phyloP scores from a whole-genome alignment of 192 early-diverging fungal species.

The Podila verticillata region DNA sequence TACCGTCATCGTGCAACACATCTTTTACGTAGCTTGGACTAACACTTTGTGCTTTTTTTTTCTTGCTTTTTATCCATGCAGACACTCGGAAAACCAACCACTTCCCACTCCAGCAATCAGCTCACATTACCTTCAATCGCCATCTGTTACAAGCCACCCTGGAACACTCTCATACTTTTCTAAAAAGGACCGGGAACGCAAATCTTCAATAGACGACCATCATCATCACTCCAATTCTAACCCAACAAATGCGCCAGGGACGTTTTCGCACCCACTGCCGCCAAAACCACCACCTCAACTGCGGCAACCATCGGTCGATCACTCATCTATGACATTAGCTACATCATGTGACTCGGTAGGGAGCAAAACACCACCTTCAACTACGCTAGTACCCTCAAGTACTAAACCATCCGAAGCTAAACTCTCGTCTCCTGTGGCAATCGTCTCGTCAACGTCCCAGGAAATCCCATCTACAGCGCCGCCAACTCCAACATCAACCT shows the following conservation, averaged over 20 bases:
- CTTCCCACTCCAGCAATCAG: slow-evolving; percentile 22
- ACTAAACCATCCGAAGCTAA: not conserved
- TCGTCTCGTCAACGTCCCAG: not conserved
- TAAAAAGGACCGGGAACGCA: slow-evolving; percentile 42
- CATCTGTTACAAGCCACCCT: slow-evolving; percentile 27
- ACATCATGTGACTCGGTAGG: not conserved
- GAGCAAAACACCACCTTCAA: not conserved
- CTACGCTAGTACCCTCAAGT: not conserved
- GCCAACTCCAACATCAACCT: not conserved
- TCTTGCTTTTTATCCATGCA: not conserved
- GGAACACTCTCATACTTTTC: slow-evolving; percentile 42
- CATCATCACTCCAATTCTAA: slow-evolving; percentile 9
- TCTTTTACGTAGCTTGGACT: not conserved
- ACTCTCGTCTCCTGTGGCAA: not conserved
- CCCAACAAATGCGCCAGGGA: not conserved
- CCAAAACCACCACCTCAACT: slow-evolving; percentile 39
- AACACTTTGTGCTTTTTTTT: not conserved
- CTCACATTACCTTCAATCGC: slow-evolving; percentile 45
- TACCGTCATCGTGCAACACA: not conserved
- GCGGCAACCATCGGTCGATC: slow-evolving; percentile 20
- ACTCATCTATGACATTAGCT: slow-evolving; percentile 6
- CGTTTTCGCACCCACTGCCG: slow-evolving; percentile 43
- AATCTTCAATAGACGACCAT: slow-evolving; percentile 36
- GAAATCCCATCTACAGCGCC: slow-evolving; percentile 2
- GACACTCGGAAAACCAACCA: slow-evolving; percentile 13